Evolutionary conservation across 345 rosid genomes (phyloP).

Genomic region (Salix caprea): DNA sequence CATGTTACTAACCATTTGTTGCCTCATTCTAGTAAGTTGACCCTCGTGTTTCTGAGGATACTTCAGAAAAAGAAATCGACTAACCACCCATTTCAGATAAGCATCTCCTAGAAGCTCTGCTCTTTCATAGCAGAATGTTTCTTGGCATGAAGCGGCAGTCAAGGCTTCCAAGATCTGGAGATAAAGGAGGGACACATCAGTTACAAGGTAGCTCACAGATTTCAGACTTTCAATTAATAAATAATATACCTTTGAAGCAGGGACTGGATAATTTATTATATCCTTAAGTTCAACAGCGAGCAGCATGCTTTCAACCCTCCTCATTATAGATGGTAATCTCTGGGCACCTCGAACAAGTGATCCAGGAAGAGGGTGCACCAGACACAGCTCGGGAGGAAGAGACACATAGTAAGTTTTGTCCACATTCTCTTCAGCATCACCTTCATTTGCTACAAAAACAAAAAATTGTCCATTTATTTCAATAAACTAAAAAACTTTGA

Average conservation of each 20-base stretch:
- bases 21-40: conserved; percentile 97
- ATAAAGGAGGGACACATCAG: conserved; percentile 9
- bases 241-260: conserved; percentile 66
- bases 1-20: conserved; percentile 97
- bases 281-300: conserved; percentile 84
- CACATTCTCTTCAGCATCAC: conserved; percentile 67
- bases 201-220: conserved; percentile 1
- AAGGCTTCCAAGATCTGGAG: conserved; percentile 85
- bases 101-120: conserved; percentile 99
- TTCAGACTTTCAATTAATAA: not conserved
- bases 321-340: conserved; percentile 92
- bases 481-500: conserved; percentile 6
- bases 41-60: conserved; percentile 98
- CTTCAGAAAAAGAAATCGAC: conserved; percentile 86
- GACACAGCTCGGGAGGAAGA: conserved; percentile 92
- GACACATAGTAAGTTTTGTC: conserved; percentile 90
- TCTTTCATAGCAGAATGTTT: conserved; percentile 96
- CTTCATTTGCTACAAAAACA: conserved; percentile 26
- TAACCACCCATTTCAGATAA: conserved; percentile 96
- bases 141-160: conserved; percentile 99
- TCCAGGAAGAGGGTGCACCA: conserved; percentile 92
- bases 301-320: conserved; percentile 96
- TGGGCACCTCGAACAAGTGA: conserved; percentile 97
- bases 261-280: conserved; percentile 58
- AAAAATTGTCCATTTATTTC: conserved; percentile 10